Conservation (phyloP, 169 alveolate genomes). For the Babesia sp. region DNA sequence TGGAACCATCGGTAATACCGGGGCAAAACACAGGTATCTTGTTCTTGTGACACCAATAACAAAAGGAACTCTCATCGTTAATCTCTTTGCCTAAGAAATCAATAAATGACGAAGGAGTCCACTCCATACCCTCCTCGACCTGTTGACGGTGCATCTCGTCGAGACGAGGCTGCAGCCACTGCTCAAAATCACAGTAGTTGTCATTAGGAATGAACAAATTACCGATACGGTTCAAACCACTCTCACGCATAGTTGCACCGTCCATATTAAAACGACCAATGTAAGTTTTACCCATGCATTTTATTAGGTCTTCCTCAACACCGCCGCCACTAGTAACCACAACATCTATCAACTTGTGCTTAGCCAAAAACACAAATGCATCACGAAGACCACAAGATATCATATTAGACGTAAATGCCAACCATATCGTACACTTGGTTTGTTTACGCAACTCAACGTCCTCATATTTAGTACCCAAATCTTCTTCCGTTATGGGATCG, state of each 20-base stretch:
- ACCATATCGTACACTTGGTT: conserved; percentile 91
- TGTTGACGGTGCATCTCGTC: conserved; percentile 90
- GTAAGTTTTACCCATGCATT: conserved; percentile 92
- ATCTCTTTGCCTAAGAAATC: conserved; percentile 94
- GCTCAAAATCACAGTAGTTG: conserved; percentile 95
- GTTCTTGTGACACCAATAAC: conserved; percentile 98
- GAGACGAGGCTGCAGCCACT: conserved; percentile 95
- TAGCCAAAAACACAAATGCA: conserved; percentile 88
- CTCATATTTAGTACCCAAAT: conserved; percentile 49
- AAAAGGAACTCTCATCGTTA: conserved; percentile 91
- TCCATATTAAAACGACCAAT: conserved; percentile 87
- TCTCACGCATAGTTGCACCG: conserved; percentile 90
- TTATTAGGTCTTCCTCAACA: conserved; percentile 98
- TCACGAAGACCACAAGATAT: conserved; percentile 95
- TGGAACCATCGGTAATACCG: conserved; percentile 99
- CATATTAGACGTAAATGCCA: conserved; percentile 96
- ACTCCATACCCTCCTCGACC: conserved; percentile 72
- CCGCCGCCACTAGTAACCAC: conserved; percentile 99
- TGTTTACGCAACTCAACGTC: conserved; percentile 79
- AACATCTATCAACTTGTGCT: conserved; percentile 91
- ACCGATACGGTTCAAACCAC: conserved; percentile 98
- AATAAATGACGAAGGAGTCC: conserved; percentile 89
- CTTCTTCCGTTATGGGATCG: conserved; percentile 45
- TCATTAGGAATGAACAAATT: conserved; percentile 96
- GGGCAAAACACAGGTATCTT: conserved; percentile 99